Percentiles rank a stretch among this genome's conserved stretches.
These are phyloP conservation scores for Panaeolus cyanescens DNA, from an alignment of 768 basidiomycete genomes.

Conservation along the genomic window DNA sequence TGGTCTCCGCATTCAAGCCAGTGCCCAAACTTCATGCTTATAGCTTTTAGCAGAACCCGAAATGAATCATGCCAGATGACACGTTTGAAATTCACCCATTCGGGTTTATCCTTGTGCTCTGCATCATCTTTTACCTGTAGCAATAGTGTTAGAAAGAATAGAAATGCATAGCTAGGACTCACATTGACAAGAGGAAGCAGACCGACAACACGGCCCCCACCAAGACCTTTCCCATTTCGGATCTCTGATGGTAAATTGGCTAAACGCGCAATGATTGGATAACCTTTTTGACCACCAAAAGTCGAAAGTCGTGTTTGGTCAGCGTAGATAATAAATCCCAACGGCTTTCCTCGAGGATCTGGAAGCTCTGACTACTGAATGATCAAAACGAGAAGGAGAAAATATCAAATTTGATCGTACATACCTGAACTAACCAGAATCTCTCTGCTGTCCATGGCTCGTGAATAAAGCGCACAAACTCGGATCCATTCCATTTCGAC, in stretches of 20 bases:
- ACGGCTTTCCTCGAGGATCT: conserved; percentile 20
- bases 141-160: neutral
- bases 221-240: conserved; percentile 32
- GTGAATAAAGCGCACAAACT: conserved; percentile 25
- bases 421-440: conserved; percentile 40
- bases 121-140: conserved; percentile 25
- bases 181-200: conserved; percentile 40
- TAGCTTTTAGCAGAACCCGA: conserved; percentile 25
- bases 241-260: conserved; percentile 32
- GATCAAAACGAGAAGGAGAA: neutral
- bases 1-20: conserved; percentile 13
- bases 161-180: conserved; percentile 10
- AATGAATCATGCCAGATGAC: conserved; percentile 40
- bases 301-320: conserved; percentile 38
- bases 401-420: conserved; percentile 6
- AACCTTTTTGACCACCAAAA: conserved; percentile 34
- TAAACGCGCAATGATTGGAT: conserved; percentile 34
- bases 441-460: conserved; percentile 39
- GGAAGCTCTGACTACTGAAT: conserved; percentile 15
- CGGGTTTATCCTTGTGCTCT: conserved; percentile 25
- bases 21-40: conserved; percentile 5
- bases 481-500: conserved; percentile 25
- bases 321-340: conserved; percentile 35
- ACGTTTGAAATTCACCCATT: conserved; percentile 34
- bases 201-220: conserved; percentile 36